Percentiles rank a stretch among this genome's conserved stretches.
phyloP scores from a whole-genome alignment of 2,329 filamentous ascomycete genomes.

The Pseudogymnoascus sp. region DNA sequence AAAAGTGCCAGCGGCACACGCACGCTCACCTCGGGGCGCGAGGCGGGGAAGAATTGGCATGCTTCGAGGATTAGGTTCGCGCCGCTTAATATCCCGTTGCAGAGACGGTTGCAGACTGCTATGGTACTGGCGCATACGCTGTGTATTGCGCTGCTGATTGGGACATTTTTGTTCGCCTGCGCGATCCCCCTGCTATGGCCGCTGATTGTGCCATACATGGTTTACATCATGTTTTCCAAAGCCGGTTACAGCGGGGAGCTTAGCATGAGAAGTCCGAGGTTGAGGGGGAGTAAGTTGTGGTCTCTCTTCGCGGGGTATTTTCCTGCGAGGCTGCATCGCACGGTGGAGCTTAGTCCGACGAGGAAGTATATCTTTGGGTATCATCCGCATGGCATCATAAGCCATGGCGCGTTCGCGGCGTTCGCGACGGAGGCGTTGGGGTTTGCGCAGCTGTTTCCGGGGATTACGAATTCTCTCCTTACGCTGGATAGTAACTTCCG shows the following conservation, averaged over 20 bases:
- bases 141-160: constrained; percentile 60
- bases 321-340: constrained; percentile 79
- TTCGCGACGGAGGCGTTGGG: constrained; percentile 87
- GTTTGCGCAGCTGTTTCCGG: constrained; percentile 80
- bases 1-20: background rate
- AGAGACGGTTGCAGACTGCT: constrained; percentile 66
- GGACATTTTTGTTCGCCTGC: constrained; percentile 82
- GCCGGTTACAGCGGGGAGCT: constrained; percentile 69
- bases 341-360: constrained; percentile 65
- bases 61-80: constrained; percentile 66
- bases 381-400: constrained; percentile 95
- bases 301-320: constrained; percentile 88
- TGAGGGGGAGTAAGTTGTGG: constrained; percentile 71
- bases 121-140: constrained; percentile 68
- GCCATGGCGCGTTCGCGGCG: constrained; percentile 85
- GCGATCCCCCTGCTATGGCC: constrained; percentile 92
- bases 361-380: constrained; percentile 96
- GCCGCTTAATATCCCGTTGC: constrained; percentile 64
- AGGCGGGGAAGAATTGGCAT: constrained; percentile 27
- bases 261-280: constrained; percentile 63
- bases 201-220: constrained; percentile 62
- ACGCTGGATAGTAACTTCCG: constrained; percentile 96
- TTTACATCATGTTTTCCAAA: constrained; percentile 74
- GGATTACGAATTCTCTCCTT: constrained; percentile 86
- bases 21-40: constrained; percentile 22